phyloP scores from a whole-genome alignment of 441 rosid species.

The Croton setiger region DNA sequence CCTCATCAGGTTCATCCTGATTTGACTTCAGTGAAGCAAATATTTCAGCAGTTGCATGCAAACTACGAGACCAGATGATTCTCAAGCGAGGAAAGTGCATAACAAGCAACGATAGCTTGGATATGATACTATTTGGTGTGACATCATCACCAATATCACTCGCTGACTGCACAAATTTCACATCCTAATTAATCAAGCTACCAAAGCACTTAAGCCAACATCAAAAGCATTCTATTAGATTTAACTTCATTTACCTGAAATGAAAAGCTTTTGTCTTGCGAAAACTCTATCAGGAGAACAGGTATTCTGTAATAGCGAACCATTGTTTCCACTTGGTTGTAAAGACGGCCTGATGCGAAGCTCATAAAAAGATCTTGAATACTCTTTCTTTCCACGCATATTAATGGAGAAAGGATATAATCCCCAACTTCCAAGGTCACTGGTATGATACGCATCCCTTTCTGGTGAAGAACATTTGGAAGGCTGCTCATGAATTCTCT shows the following conservation, averaged over 20 bases:
- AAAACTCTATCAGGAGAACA: conserved; percentile 93
- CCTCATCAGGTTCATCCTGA: conserved; percentile 91
- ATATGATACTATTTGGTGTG: conserved; percentile 78
- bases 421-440: conserved; percentile 93
- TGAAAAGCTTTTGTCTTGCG: conserved; percentile 97
- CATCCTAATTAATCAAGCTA: conserved; percentile 17
- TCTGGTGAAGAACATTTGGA: conserved; percentile 96
- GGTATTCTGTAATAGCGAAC: conserved; percentile 85
- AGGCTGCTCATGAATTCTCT: conserved; percentile 99
- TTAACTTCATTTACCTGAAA: conserved; percentile 62
- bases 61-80: conserved; percentile 93
- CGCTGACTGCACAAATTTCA: conserved; percentile 58
- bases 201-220: conserved; percentile 8
- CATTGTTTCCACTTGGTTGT: conserved; percentile 93
- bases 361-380: conserved; percentile 93
- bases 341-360: conserved; percentile 91
- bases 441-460: conserved; percentile 86
- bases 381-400: conserved; percentile 94
- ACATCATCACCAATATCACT: conserved; percentile 96
- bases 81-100: conserved; percentile 90
- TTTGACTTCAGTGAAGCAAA: conserved; percentile 81
- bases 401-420: conserved; percentile 78
- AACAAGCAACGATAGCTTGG: conserved; percentile 85
- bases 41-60: conserved; percentile 93
- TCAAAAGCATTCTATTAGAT: conserved; percentile 4